Evolutionary conservation across 2,329 filamentous ascomycete genomes (phyloP), one percentile per base, ranked within the genome.

Genomic region (Cadophora luteo-olivacea): DNA sequence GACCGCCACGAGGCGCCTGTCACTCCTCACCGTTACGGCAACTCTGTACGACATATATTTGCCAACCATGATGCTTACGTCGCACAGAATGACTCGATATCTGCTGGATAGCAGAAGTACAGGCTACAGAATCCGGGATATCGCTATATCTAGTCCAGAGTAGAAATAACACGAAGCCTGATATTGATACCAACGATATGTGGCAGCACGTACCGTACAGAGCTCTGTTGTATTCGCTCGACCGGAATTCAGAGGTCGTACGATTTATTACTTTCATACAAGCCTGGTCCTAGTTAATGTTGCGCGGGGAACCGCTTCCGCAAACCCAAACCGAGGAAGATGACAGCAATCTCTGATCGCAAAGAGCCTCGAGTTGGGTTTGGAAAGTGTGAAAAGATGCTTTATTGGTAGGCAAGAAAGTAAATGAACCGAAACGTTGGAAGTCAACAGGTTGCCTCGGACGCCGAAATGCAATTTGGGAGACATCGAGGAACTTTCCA

Each of bases 1-100:
- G 14, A 25, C 49, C 64, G 68, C 70, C 68, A 69, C 70, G 66
- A 71, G 70, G 69, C 51, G 41, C 57, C 33, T 68, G 63, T 49
- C 48, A 62, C 66, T 14, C 66, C 41, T 33, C 60, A 58, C 65
- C 51, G 67, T 25, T 38, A 25, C 36, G 22, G 57, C 33, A 60
- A 29, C 45, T 58, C 7, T 24, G 57, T 60, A 60, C 33, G 57
- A 25, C 32, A 11, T 38, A 38, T 22, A 24, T 11, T 14, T 58
- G 55, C 55, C 16, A 58, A 38, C 55, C 33, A 58, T 38, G 55
- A 25, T 58, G 32, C 32, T 38, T 1, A 24, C 16, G 4, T 25
- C 8, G 5, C 16, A 38, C n/a, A 38, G 19, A 24, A n/a, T 58
- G 33, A 38, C 55, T 58, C 33, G 33, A 16, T 41, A 60, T 60